Percentiles rank a stretch among this genome's conserved stretches.
These are phyloP conservation scores for Ogataea methylovora DNA, from an alignment of 805 yeast species.

Conservation along the genomic window DNA sequence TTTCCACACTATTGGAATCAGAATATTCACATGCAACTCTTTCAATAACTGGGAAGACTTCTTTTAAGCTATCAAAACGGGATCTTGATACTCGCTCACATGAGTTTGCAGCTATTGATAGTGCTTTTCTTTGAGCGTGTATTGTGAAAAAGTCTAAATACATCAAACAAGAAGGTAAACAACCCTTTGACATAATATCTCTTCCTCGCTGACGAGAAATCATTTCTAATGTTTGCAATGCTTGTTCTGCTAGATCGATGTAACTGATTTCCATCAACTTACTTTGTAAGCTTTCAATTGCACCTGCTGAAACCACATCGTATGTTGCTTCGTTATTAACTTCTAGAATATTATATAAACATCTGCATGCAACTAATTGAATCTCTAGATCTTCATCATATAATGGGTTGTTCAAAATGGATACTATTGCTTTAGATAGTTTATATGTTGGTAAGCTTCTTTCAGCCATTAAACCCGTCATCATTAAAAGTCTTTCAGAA, in stretches of 20 bases:
- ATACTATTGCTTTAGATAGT: slow-evolving; percentile 47
- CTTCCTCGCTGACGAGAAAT: slow-evolving; percentile 49
- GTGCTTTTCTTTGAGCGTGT: slow-evolving; percentile 81
- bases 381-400: slow-evolving; percentile 65
- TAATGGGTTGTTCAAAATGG: slow-evolving; percentile 48
- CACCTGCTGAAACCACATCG: slow-evolving; percentile 56
- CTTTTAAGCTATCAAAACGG: slow-evolving; percentile 42
- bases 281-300: slow-evolving; percentile 55
- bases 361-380: slow-evolving; percentile 78
- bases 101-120: slow-evolving; percentile 64
- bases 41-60: slow-evolving; percentile 52
- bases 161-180: slow-evolving; percentile 57
- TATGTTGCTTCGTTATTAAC: slow-evolving; percentile 58
- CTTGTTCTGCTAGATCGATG: slow-evolving; percentile 91
- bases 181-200: slow-evolving; percentile 49
- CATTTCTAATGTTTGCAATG: slow-evolving; percentile 65
- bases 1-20: slow-evolving; percentile 56
- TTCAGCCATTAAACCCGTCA: slow-evolving; percentile 53
- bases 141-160: slow-evolving; percentile 83
- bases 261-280: slow-evolving; percentile 69
- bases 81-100: slow-evolving; percentile 39
- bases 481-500: slow-evolving; percentile 59
- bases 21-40: slow-evolving; percentile 45
- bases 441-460: slow-evolving; percentile 53
- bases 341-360: slow-evolving; percentile 75